Base-by-base conservation (phyloP, 257 asterid genomes). In the Jacaranda mimosifolia region DNA sequence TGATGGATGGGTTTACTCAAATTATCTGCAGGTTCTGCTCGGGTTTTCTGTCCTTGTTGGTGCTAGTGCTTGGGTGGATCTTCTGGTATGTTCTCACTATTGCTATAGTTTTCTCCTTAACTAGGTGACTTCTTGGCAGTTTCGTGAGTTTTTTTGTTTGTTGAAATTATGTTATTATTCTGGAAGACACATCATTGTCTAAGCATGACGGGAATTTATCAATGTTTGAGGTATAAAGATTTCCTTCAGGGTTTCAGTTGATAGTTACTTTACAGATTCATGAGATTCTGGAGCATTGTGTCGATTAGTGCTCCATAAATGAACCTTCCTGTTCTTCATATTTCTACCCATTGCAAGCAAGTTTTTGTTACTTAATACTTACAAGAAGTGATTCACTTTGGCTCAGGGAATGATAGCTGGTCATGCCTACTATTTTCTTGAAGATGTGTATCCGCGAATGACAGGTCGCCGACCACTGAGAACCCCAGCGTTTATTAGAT, bases 31-130 rank as follows among this genome's bases (percentile, higher is more conserved):
- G 99, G 98, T 95, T 73, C 98, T 93, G 72, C 89, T 95, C 67
- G 97, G 97, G 59, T 96, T 96, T 82, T 96, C 99, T 39, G 92
- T 96, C 74, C 98, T 96, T 67, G 98, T 96, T 83, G 99, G 99
- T 70, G 97, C 99, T 83, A 93, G 96, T 82, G 92, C 98, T 76
- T 95, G 99, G 99, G 98, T 91, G 77, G 99, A 95, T 90, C 92
- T 95, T 81, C 85, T 95, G 98, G 98, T 95, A 88, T 1, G 89
- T 79, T 67, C 63, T 15, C 77, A 26, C 72, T 62, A 11, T 67
- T 73, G 53, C 56, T 3, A 17, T 39, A 60, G 26, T 62, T 71
- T 66, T 71, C 19, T 75, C 63, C 58, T 59, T 60, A 59, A 64
- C 11, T 17, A 8, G 42, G 38, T 32, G 51, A 35, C 7, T 52